Conservation (phyloP, 2,329 filamentous ascomycete genomes). For the Escovopsis sp. region DNA sequence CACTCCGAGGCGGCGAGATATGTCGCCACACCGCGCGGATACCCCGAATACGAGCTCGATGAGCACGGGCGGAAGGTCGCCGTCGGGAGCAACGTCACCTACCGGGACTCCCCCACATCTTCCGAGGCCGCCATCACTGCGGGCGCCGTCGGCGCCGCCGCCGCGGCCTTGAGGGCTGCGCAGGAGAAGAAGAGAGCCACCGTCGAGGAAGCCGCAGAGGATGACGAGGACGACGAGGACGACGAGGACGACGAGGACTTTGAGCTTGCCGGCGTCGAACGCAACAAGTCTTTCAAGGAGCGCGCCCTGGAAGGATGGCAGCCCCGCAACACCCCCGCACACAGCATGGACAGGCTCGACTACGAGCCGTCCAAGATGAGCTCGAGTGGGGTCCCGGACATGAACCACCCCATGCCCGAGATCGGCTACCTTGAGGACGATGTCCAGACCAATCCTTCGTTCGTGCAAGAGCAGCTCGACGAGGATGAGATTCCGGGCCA, state of each 20-base stretch:
- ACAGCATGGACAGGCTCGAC: constrained; percentile 43
- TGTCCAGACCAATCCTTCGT: constrained; percentile 70
- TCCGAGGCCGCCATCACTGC: constrained; percentile 44
- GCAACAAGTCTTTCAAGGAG: constrained; percentile 53
- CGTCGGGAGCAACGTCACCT: constrained; percentile 17
- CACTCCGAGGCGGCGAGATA: constrained; percentile 25
- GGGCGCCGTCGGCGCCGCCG: constrained; percentile 38
- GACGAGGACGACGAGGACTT: constrained; percentile 20
- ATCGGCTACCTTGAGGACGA: constrained; percentile 56
- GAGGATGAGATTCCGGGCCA: constrained; percentile 22
- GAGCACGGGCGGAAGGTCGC: constrained; percentile 43
- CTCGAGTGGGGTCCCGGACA: constrained; percentile 54
- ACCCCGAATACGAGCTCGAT: constrained; percentile 42
- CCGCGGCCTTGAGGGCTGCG: constrained; percentile 35
- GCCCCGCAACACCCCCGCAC: constrained; percentile 40
- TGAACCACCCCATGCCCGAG: constrained; percentile 60
- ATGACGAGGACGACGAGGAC: constrained; percentile 2
- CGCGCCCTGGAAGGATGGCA: constrained; percentile 42
- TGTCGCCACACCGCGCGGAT: constrained; percentile 29
- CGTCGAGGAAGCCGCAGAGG: constrained; percentile 19
- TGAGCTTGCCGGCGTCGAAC: constrained; percentile 35
- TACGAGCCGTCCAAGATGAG: constrained; percentile 44
- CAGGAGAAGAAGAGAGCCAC: constrained; percentile 30
- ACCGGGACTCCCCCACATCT: constrained; percentile 37
- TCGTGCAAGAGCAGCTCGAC: constrained; percentile 60